These are phyloP conservation scores for Filobasidium wieringae DNA, from an alignment of 768 basidiomycete species.

Conservation along the genomic window DNA sequence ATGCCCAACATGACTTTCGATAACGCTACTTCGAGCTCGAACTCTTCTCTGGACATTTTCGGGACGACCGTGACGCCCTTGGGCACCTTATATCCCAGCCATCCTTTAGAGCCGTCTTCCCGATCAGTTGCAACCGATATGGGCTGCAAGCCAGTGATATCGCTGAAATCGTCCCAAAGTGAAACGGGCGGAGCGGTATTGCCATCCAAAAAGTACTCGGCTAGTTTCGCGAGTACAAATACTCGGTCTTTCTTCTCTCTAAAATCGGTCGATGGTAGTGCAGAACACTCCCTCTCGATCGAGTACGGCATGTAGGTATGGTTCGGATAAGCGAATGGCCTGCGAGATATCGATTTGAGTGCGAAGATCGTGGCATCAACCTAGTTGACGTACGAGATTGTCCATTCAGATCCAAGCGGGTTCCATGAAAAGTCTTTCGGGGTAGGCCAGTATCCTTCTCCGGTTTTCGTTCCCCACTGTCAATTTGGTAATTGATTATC, in stretches of 20 bases:
- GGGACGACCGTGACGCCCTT: conserved; percentile 27
- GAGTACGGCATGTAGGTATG: conserved; percentile 35
- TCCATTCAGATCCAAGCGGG: conserved; percentile 32
- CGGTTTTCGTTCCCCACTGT: conserved; percentile 31
- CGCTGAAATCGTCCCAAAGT: conserved; percentile 22
- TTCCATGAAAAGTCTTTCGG: conserved; percentile 29
- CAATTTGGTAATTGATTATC: neutral
- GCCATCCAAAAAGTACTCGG: conserved; percentile 28
- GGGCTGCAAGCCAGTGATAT: conserved; percentile 18
- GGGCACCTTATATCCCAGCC: conserved; percentile 8
- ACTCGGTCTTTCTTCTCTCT: conserved; percentile 1
- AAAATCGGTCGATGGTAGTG: conserved; percentile 12
- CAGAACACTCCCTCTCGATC: conserved; percentile 28
- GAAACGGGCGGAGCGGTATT: conserved; percentile 11
- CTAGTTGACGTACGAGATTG: conserved; percentile 22
- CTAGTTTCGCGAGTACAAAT: conserved; percentile 29
- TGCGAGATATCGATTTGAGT: conserved; percentile 8
- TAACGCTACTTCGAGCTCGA: conserved; percentile 23
- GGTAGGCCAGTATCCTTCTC: conserved; percentile 24
- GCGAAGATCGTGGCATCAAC: neutral
- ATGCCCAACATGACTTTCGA: conserved; percentile 32
- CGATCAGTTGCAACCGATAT: conserved; percentile 22
- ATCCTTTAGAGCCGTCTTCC: conserved; percentile 6
- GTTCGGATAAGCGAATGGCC: conserved; percentile 21
- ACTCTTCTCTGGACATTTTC: conserved; percentile 17